A percentile compares a stretch with the other conserved stretches of the same genome.
Conservation (phyloP, 352 stramenopile genomes). For the Phytophthora sojae region DNA sequence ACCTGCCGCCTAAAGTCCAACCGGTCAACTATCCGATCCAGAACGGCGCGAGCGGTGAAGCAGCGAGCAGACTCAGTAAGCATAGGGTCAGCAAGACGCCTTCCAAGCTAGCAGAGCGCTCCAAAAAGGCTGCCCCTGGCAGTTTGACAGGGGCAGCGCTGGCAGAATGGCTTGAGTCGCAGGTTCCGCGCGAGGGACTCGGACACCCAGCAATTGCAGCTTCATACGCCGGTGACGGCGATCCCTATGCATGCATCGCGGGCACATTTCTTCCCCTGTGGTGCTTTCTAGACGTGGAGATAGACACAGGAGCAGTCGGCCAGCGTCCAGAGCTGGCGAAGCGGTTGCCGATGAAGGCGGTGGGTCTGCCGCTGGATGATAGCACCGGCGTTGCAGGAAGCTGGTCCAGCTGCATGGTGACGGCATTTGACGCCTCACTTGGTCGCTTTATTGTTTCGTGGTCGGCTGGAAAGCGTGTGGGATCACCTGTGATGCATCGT, state of each 20-base stretch:
- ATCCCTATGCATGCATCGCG: slow-evolving; percentile 39
- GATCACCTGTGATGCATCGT: slow-evolving; percentile 66
- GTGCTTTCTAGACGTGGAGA: slow-evolving; percentile 75
- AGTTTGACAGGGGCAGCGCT: slow-evolving; percentile 38
- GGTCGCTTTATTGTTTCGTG: slow-evolving; percentile 77
- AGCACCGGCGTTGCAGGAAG: slow-evolving; percentile 57
- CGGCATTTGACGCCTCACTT: slow-evolving; percentile 57
- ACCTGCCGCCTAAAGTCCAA: slow-evolving; percentile 18
- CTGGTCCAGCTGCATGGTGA: slow-evolving; percentile 84
- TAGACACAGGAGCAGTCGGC: slow-evolving; percentile 8
- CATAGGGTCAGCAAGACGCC: slow-evolving; percentile 17
- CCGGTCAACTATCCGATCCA: slow-evolving; percentile 24
- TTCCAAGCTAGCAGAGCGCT: slow-evolving; percentile 6
- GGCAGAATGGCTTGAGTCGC: slow-evolving; percentile 57
- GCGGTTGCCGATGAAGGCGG: slow-evolving; percentile 60
- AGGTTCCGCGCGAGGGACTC: slow-evolving; percentile 51
- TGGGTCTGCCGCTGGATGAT: slow-evolving; percentile 73
- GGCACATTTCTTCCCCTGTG: slow-evolving; percentile 73
- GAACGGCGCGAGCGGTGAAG: slow-evolving; percentile 6
- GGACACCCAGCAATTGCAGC: slow-evolving; percentile 51
- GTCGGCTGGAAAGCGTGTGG: slow-evolving; percentile 77
- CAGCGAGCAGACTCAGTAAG: slow-evolving; percentile 12
- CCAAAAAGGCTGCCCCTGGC: slow-evolving; percentile 21
- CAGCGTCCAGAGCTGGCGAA: slow-evolving; percentile 29
- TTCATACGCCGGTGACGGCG: slow-evolving; percentile 14